Evolutionary conservation across 176 grass and related monocot genomes (phyloP).

Genomic region (Aegilops umbellulata): DNA sequence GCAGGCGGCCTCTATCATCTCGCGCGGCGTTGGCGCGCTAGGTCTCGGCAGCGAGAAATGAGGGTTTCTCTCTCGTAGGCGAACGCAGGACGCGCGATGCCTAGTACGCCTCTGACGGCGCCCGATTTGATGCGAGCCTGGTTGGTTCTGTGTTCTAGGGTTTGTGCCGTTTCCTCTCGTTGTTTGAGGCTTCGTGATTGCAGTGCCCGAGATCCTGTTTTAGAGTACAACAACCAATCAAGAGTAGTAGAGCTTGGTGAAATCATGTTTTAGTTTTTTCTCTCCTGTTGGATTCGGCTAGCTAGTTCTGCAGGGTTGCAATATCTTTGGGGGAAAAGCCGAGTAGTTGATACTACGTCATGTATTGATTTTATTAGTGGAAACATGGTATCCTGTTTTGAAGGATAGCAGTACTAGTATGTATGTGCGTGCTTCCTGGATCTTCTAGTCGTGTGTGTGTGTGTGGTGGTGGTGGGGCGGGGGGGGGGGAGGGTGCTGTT

Average conservation of each 20-base stretch:
- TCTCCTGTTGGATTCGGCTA: not conserved
- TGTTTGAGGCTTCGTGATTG: not conserved
- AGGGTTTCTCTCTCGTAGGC: not conserved
- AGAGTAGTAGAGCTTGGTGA: not conserved
- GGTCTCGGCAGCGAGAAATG: not conserved
- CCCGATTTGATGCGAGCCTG: not conserved
- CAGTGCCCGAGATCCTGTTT: not conserved
- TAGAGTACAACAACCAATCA: not conserved
- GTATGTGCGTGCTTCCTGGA: not conserved
- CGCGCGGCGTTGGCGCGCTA: not conserved
- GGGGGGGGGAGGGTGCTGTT: too few species aligned
- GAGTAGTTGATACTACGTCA: not conserved
- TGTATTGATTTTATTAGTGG: slow-evolving; percentile 13
- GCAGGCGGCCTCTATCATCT: not conserved
- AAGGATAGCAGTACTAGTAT: not conserved
- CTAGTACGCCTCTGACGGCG: not conserved
- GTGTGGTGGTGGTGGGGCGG: too few species aligned
- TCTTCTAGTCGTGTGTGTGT: not conserved
- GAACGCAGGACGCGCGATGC: not conserved
- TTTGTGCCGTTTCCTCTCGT: not conserved
- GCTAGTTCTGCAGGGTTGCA: not conserved
- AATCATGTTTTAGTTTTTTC: not conserved
- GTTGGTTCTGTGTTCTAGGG: slow-evolving; percentile 16
- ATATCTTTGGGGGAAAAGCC: not conserved
- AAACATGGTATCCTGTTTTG: not conserved